Conservation (phyloP, 805 yeast genomes). For the Scheffersomyces ergatensis region DNA sequence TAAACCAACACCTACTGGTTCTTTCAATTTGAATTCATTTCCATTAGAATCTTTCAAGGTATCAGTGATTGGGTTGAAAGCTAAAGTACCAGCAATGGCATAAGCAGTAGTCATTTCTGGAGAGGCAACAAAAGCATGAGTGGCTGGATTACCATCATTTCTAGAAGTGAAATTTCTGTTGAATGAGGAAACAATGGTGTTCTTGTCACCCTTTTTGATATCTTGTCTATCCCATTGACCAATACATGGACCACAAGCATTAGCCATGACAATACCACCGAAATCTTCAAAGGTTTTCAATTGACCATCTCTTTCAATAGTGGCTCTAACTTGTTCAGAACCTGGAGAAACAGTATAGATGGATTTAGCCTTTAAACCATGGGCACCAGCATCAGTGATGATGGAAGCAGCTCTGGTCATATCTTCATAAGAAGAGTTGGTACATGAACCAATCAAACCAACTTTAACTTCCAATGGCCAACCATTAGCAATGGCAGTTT, state of each 20-base stretch:
- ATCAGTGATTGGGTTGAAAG: slow-evolving; percentile 94
- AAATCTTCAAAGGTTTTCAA: slow-evolving; percentile 83
- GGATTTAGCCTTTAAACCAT: slow-evolving; percentile 89
- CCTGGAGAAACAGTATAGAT: slow-evolving; percentile 96
- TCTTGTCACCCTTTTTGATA: slow-evolving; percentile 89
- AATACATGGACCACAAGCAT: slow-evolving; percentile 99
- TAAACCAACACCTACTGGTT: slow-evolving; percentile 88
- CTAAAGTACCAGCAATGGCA: slow-evolving; percentile 93
- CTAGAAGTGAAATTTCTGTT: slow-evolving; percentile 98
- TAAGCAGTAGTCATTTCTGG: slow-evolving; percentile 96
- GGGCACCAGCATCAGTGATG: slow-evolving; percentile 84
- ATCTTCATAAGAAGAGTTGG: slow-evolving; percentile 97
- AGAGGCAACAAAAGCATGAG: slow-evolving; percentile 95
- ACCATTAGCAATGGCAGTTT: slow-evolving; percentile 75
- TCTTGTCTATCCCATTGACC: slow-evolving; percentile 99
- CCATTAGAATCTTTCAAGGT: slow-evolving; percentile 85
- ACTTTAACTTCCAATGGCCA: slow-evolving; percentile 95
- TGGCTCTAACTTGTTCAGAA: slow-evolving; percentile 97
- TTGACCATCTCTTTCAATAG: slow-evolving; percentile 95
- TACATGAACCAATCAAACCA: slow-evolving; percentile 97
- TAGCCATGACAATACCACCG: slow-evolving; percentile 93
- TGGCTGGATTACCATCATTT: slow-evolving; percentile 97
- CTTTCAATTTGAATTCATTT: slow-evolving; percentile 81
- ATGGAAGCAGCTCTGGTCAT: slow-evolving; percentile 96
- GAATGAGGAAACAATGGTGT: slow-evolving; percentile 95